phyloP scores from a whole-genome alignment of 2,329 filamentous ascomycete genomes.

The Aureobasidium subglaciale region DNA sequence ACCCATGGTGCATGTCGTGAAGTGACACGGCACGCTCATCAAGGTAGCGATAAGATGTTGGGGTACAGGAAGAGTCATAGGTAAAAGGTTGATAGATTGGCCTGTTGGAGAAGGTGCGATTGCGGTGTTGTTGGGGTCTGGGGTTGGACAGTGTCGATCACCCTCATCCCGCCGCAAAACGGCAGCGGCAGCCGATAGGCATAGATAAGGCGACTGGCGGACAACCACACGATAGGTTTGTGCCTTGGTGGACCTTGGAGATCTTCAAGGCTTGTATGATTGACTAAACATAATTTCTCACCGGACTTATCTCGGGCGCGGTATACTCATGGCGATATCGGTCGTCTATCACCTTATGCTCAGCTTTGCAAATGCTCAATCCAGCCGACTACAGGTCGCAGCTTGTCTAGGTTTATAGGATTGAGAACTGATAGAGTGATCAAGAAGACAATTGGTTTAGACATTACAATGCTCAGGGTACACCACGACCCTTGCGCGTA shows the following conservation, averaged over 20 bases:
- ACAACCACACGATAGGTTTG: not conserved
- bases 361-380: no score
- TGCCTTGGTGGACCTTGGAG: not conserved
- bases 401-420: no score
- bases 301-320: not conserved
- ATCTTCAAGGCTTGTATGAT: not conserved
- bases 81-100: no score
- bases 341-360: no score
- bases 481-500: slow-evolving; percentile 50
- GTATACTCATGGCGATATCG: no score
- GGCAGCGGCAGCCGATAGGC: slow-evolving; percentile 7
- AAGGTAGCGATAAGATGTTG: not conserved
- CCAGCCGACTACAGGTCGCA: no score
- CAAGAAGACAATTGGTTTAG: no score
- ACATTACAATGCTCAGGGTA: no score
- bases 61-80: no score
- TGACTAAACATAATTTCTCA: not conserved
- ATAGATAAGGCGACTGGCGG: slow-evolving; percentile 8
- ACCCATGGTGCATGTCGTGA: not conserved
- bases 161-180: not conserved
- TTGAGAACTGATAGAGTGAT: no score
- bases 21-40: not conserved
- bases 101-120: slow-evolving; percentile 6
- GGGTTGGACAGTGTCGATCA: slow-evolving; percentile 7
- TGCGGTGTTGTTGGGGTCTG: not conserved